A percentile compares a stretch with the other conserved stretches of the same genome.
phyloP scores from a whole-genome alignment of 345 rosid species.

The Euphorbia peplus region DNA sequence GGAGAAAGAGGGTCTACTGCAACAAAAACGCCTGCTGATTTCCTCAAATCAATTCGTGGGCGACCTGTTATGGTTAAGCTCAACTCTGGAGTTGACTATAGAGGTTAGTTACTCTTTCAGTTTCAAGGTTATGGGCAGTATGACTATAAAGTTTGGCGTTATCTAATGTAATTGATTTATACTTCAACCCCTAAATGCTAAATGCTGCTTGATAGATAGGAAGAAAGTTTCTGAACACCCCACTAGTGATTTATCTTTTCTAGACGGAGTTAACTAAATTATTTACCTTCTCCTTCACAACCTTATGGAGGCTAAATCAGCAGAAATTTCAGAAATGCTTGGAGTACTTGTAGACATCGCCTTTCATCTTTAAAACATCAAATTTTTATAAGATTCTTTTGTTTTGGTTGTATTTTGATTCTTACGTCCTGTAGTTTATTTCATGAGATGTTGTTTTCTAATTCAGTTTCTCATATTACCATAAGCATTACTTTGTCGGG shows the following conservation, averaged over 20 bases:
- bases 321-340: too few species aligned
- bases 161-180: background rate
- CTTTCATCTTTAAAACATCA: background rate
- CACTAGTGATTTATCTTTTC: too few species aligned
- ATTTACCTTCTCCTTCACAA: too few species aligned
- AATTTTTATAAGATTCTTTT: background rate
- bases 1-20: slow-evolving; percentile 45
- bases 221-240: too few species aligned
- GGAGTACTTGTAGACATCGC: background rate
- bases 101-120: slow-evolving; percentile 39
- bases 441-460: background rate
- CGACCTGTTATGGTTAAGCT: slow-evolving; percentile 86
- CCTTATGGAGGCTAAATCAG: too few species aligned
- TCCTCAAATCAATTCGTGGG: slow-evolving; percentile 90
- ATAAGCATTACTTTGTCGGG: background rate
- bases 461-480: background rate
- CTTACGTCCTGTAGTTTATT: background rate
- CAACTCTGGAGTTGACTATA: slow-evolving; percentile 84
- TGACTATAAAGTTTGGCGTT: background rate
- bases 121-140: background rate
- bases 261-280: too few species aligned
- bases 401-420: background rate
- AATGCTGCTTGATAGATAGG: too few species aligned
- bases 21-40: slow-evolving; percentile 66
- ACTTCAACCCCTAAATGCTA: too few species aligned